Conservation (phyloP, 805 yeast species). For the Vanderwaltozyma polyspora region DNA sequence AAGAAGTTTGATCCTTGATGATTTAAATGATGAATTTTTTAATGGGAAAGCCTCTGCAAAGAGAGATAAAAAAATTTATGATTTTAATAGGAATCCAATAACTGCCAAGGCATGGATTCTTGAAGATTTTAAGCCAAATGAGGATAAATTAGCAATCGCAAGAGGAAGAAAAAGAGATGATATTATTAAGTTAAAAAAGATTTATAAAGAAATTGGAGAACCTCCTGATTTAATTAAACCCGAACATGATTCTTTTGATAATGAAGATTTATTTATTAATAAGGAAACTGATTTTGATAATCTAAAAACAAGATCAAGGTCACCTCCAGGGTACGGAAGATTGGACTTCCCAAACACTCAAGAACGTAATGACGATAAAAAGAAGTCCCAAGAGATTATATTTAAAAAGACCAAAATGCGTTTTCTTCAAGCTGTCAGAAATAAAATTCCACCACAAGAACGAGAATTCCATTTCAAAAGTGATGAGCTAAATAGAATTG, state of each 20-base stretch:
- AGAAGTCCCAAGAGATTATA: constrained; percentile 26
- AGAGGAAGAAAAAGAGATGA: constrained; percentile 1
- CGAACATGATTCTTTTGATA: background rate
- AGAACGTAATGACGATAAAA: constrained; percentile 32
- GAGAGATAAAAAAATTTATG: background rate
- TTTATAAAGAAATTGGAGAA: constrained; percentile 14
- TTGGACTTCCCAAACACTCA: constrained; percentile 52
- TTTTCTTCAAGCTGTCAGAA: constrained; percentile 33
- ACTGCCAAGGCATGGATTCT: constrained; percentile 25
- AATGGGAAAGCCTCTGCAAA: too few relatives aligned
- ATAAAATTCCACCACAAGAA: constrained; percentile 19
- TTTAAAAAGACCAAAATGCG: constrained; percentile 33
- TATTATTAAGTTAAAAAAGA: constrained; percentile 8
- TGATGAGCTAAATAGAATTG: constrained; percentile 29
- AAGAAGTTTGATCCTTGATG: too few relatives aligned
- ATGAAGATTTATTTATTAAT: constrained; percentile 6
- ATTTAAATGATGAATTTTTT: too few relatives aligned
- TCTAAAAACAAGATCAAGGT: constrained; percentile 28
- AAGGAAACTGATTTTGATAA: constrained; percentile 18
- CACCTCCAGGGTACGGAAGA: constrained; percentile 51
- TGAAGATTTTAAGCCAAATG: constrained; percentile 25
- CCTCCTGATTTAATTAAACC: constrained; percentile 4
- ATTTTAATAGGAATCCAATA: constrained; percentile 19
- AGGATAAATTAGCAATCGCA: constrained; percentile 3
- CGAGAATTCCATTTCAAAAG: constrained; percentile 38